Evolutionary conservation across 179 eudicot species (phyloP), one percentile per base, ranked within the genome.

Genomic region (Silene noctiflora): DNA sequence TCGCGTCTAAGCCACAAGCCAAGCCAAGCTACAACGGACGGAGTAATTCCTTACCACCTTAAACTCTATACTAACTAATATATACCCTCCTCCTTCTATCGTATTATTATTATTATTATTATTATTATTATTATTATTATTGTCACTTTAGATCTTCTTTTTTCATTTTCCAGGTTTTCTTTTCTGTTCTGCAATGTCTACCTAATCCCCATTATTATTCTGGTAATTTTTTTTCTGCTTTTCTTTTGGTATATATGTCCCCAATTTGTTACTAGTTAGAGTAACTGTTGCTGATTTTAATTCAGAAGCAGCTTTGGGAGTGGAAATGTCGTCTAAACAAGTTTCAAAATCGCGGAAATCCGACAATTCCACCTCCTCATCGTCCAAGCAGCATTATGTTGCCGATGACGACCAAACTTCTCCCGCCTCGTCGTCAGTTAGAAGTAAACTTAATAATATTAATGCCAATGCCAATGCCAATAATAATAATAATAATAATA

Each of bases 1-100:
- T 90, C 92, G 83, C 91, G 86, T 90, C 86, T 63, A 87, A 87
- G 86, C 71, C 85, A 89, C 85, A 89, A 89, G 96, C 88, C 35
- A 31, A 27, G 29, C 29, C 2, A 27, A 27, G 29, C 35, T 31
- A 31, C 35, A 1, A 31, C 35, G 35, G 35, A 31, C 35, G 35
- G 35, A 31, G 35, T 31, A 31, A 31, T 31, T 3, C 35, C 35
- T 4, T 31, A 31, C 35, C 35, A 31, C 4, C 35, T 3, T 27
- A 27, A 27, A 27, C 29, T 2, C 29, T 27, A 27, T 27, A 27
- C 29, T 27, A 27, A 27, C 29, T 2, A 27, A 27, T 27, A n/a
- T n/a, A n/a, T n/a, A 27, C 29, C 29, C 29, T 27, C 29, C 1
- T 27, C 29, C 29, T 2, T 2, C 1, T 27, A 27, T 27, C 29